Conservation (phyloP, 1,284 basidiomycete species). For the Sanghuangporus sanghuang region DNA sequence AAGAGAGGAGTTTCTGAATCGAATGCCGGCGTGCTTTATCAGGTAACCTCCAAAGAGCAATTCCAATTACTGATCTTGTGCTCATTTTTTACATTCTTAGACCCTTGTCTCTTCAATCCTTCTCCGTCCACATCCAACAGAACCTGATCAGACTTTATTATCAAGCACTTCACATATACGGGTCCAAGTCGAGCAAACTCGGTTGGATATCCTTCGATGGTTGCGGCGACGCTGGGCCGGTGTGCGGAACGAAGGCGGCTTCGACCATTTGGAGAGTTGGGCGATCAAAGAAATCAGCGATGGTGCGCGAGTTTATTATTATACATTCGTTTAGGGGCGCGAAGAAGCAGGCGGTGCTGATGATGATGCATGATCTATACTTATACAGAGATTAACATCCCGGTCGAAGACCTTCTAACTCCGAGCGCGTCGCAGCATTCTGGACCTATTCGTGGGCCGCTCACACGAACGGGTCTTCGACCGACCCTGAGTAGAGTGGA, state of each 20-base stretch:
- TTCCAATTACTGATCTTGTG: background rate
- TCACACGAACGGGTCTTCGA: slow-evolving; percentile 24
- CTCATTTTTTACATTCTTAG: slow-evolving; percentile 32
- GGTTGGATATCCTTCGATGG: slow-evolving; percentile 63
- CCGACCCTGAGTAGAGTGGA: slow-evolving; percentile 25
- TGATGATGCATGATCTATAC: slow-evolving; percentile 2
- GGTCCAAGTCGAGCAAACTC: slow-evolving; percentile 65
- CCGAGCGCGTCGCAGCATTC: slow-evolving; percentile 17
- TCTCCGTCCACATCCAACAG: slow-evolving; percentile 59
- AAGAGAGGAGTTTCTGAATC: slow-evolving; percentile 51
- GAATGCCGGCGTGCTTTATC: slow-evolving; percentile 67
- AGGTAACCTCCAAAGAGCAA: slow-evolving; percentile 39
- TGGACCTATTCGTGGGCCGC: slow-evolving; percentile 22
- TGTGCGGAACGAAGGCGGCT: slow-evolving; percentile 77
- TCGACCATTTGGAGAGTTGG: slow-evolving; percentile 79
- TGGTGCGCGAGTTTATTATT: slow-evolving; percentile 42
- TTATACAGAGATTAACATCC: slow-evolving; percentile 69
- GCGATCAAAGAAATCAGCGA: slow-evolving; percentile 83
- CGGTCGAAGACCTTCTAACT: slow-evolving; percentile 62
- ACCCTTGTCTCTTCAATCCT: slow-evolving; percentile 71
- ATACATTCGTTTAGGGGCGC: background rate
- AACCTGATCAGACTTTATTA: slow-evolving; percentile 55
- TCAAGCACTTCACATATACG: slow-evolving; percentile 60
- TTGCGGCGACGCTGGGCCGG: slow-evolving; percentile 62
- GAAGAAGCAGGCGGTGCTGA: background rate